Evolutionary conservation across 495 filamentous ascomycete species (phyloP).

Genomic region (Neurospora sp.): DNA sequence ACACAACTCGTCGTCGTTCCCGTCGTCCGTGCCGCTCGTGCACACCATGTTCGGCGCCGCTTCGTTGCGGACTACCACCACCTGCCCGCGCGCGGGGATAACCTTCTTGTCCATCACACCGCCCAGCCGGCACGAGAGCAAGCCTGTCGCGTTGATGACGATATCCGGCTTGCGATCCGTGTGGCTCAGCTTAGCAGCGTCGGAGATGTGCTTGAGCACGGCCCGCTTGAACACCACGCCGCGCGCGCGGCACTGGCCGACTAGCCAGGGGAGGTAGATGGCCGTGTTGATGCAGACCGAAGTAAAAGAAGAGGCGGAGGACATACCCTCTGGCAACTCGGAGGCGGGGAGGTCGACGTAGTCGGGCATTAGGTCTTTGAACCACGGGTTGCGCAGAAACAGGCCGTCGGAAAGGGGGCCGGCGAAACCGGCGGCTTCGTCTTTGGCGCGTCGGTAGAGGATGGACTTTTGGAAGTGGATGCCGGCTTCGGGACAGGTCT

Average conservation of each 20-base stretch:
- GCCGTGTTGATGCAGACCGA: constrained; percentile 88
- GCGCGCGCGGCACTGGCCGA: constrained; percentile 60
- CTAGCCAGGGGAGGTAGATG: constrained; percentile 77
- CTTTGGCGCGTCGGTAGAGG: constrained; percentile 33
- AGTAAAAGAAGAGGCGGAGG: constrained; percentile 62
- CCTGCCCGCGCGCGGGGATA: constrained; percentile 74
- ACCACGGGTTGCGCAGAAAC: constrained; percentile 69
- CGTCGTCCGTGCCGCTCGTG: constrained; percentile 71
- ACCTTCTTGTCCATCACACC: constrained; percentile 73
- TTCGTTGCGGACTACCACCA: constrained; percentile 79
- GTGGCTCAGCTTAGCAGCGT: constrained; percentile 58
- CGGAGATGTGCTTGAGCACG: constrained; percentile 55
- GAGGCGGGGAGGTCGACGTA: constrained; percentile 46
- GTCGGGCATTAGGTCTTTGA: constrained; percentile 62
- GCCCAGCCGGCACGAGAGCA: constrained; percentile 62
- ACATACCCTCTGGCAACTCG: constrained; percentile 49
- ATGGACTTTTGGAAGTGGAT: constrained; percentile 66
- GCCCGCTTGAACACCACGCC: constrained; percentile 57
- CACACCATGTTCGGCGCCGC: constrained; percentile 59
- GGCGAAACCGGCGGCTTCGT: constrained; percentile 16
- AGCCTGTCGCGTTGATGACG: constrained; percentile 80
- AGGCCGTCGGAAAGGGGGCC: constrained; percentile 44
- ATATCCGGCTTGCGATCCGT: constrained; percentile 54
- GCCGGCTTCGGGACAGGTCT: constrained; percentile 77
- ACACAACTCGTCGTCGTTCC: constrained; percentile 56